Evolutionary conservation across 805 yeast genomes (phyloP).

Genomic region (Brettanomyces custersianus): DNA sequence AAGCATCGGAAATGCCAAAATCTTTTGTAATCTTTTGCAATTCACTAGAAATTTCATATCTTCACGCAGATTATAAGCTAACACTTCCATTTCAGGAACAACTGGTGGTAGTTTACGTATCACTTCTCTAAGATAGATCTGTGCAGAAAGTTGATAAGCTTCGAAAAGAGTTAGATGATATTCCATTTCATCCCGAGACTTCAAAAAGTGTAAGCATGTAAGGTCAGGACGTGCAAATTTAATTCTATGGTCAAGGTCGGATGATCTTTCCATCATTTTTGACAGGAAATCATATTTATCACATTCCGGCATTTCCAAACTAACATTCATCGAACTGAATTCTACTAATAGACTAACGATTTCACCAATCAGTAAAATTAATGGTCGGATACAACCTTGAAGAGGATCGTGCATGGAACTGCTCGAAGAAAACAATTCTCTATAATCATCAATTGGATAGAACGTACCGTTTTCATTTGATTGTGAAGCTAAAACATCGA

Average conservation of each 20-base stretch:
- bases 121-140: constrained; percentile 18
- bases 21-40: constrained; percentile 12
- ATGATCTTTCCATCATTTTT: constrained; percentile 11
- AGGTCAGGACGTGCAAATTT: constrained; percentile 14
- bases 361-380: constrained; percentile 29
- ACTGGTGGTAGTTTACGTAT: constrained; percentile 18
- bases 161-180: constrained; percentile 28
- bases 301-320: constrained; percentile 13
- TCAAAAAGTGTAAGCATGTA: constrained; percentile 10
- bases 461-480: constrained; percentile 30
- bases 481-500: constrained; percentile 31
- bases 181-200: constrained; percentile 17
- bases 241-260: constrained; percentile 10
- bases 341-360: constrained; percentile 24
- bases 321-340: constrained; percentile 12
- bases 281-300: constrained; percentile 13
- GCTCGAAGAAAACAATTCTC: constrained; percentile 17
- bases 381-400: constrained; percentile 33
- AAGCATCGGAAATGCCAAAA: constrained; percentile 31
- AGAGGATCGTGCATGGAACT: constrained; percentile 26
- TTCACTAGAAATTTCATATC: constrained; percentile 11
- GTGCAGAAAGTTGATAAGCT: constrained; percentile 22
- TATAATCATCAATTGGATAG: constrained; percentile 26
- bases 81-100: constrained; percentile 19
- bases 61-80: constrained; percentile 11